Conservation (phyloP, 192 early-diverging fungal genomes). For the Funneliformis mosseae region DNA sequence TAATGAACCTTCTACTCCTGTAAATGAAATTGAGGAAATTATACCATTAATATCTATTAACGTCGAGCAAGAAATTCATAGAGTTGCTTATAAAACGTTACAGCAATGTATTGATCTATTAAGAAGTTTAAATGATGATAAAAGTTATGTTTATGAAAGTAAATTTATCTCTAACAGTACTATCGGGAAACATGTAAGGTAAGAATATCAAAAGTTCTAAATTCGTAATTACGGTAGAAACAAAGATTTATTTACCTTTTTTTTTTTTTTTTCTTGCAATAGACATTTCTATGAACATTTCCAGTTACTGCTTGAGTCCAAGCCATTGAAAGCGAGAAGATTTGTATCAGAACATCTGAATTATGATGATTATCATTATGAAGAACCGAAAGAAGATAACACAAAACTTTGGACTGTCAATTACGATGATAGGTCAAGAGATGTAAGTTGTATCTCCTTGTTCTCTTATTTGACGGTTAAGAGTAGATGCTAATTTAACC, state of each 20-base stretch:
- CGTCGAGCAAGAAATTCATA: slow-evolving; percentile 25
- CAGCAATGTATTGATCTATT: slow-evolving; percentile 29
- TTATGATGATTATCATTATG: background rate
- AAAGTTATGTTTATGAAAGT: slow-evolving; percentile 24
- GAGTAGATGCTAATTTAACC: background rate
- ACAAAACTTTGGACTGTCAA: slow-evolving; percentile 7
- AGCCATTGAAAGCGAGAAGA: background rate
- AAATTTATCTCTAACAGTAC: slow-evolving; percentile 24
- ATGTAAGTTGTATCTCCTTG: background rate
- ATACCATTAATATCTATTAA: slow-evolving; percentile 4
- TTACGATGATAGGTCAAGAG: slow-evolving; percentile 15
- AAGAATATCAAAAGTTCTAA: background rate
- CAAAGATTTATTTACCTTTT: background rate
- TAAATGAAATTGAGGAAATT: slow-evolving; percentile 1
- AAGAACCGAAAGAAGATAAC: background rate
- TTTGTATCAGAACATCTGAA: background rate
- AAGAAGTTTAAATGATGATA: background rate
- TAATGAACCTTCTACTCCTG: background rate
- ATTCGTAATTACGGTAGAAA: too few species aligned
- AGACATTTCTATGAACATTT: slow-evolving; percentile 35
- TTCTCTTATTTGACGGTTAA: background rate
- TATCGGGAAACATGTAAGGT: slow-evolving; percentile 33
- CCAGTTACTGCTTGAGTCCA: slow-evolving; percentile 8
- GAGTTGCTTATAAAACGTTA: slow-evolving; percentile 23
- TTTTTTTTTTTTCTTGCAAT: background rate